Evolutionary conservation across 23 red algal genomes (phyloP).

Genomic region (Agarophyton chilense): DNA sequence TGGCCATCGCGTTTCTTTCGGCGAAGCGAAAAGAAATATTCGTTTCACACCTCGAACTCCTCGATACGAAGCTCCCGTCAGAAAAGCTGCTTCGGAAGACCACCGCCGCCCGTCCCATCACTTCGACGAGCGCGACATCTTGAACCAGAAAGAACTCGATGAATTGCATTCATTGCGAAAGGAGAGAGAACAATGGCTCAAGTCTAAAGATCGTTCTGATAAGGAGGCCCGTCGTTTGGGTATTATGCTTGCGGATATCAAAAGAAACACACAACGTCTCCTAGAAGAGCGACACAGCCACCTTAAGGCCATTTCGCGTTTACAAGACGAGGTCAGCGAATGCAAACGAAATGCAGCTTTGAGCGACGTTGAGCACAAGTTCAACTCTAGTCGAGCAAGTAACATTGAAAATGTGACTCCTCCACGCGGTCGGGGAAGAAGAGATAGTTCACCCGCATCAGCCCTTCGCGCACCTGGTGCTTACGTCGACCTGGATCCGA

Average conservation of each 20-base stretch:
- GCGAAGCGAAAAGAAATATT: conserved; percentile 38
- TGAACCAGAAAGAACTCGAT: not conserved
- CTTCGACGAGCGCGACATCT: not conserved
- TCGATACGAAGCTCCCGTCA: not conserved
- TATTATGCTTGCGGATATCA: conserved; percentile 41
- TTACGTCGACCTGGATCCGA: conserved; percentile 4
- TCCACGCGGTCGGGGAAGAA: conserved; percentile 6
- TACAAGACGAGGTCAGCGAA: conserved; percentile 50
- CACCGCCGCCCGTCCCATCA: not conserved
- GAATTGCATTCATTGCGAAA: conserved; percentile 12
- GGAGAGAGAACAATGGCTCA: conserved; percentile 18
- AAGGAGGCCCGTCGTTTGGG: conserved; percentile 20
- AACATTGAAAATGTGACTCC: conserved; percentile 29
- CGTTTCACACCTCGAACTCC: conserved; percentile 37
- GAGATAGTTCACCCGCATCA: conserved; percentile 13
- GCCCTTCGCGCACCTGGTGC: not conserved
- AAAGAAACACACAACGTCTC: conserved; percentile 40
- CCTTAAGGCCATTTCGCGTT: conserved; percentile 22
- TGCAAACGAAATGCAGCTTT: not conserved
- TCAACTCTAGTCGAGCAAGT: not conserved
- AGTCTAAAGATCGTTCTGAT: conserved; percentile 17
- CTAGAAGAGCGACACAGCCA: conserved; percentile 32
- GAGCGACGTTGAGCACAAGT: not conserved
- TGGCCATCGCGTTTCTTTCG: not conserved
- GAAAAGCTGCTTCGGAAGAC: not conserved